Evolutionary conservation across 1,139 yeast genomes (phyloP).

Genomic region (Eremothecium coryli): DNA sequence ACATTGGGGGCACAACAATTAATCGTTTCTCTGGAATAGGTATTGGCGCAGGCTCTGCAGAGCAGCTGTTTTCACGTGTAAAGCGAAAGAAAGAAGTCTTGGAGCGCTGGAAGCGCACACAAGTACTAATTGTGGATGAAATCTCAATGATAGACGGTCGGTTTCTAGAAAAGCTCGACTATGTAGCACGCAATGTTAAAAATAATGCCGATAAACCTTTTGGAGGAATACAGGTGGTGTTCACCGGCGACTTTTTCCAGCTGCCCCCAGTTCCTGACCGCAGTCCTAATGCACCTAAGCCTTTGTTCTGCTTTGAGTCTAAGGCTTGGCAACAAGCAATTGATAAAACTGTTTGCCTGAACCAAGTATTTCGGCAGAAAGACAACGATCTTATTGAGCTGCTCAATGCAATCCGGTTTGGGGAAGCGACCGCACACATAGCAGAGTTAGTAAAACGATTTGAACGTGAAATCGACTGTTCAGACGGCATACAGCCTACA

Average conservation of each 20-base stretch:
- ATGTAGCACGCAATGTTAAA: conserved; percentile 47
- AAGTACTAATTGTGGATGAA: conserved; percentile 68
- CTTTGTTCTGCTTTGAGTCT: conserved; percentile 50
- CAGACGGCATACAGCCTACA: conserved; percentile 74
- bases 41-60: conserved; percentile 46
- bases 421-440: conserved; percentile 43
- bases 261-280: conserved; percentile 64
- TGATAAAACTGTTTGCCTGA: conserved; percentile 47
- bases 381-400: conserved; percentile 59
- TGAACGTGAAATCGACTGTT: conserved; percentile 45
- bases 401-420: conserved; percentile 66
- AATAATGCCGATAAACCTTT: conserved; percentile 42
- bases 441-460: conserved; percentile 40
- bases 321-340: conserved; percentile 48
- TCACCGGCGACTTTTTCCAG: conserved; percentile 82
- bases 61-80: conserved; percentile 38
- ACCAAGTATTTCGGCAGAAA: conserved; percentile 62
- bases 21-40: conserved; percentile 77
- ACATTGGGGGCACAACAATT: conserved; percentile 74
- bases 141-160: conserved; percentile 72
- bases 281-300: conserved; percentile 23
- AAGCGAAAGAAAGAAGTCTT: conserved; percentile 37
- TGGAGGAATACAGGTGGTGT: conserved; percentile 73
- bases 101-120: conserved; percentile 52
- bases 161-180: conserved; percentile 55